These are phyloP conservation scores for Silybum marianum DNA, from an alignment of 129 eudicot genomes.

Conservation along the genomic window DNA sequence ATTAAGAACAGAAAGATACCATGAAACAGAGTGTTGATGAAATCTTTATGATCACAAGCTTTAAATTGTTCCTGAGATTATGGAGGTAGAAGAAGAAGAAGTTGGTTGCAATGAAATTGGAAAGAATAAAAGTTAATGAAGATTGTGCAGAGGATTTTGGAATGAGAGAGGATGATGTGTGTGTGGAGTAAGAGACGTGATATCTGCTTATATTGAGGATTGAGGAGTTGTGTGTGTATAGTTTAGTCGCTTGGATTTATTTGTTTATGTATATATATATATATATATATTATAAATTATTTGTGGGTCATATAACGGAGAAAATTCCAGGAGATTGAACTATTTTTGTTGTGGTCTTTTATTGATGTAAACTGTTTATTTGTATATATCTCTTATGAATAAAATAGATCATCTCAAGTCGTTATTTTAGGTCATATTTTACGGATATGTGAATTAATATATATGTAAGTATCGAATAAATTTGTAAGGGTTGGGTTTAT, in stretches of 20 bases:
- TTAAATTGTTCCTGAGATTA: slow-evolving; percentile 23
- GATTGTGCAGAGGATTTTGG: slow-evolving; percentile 1
- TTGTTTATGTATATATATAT: not conserved
- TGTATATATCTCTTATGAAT: not conserved
- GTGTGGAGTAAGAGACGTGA: slow-evolving; percentile 35
- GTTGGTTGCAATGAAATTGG: slow-evolving; percentile 17
- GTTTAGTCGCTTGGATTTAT: slow-evolving; percentile 15
- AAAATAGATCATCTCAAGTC: not conserved
- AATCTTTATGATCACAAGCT: slow-evolving; percentile 27
- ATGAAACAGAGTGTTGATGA: slow-evolving; percentile 22
- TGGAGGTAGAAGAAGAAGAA: slow-evolving; percentile 15
- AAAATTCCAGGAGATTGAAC: not conserved
- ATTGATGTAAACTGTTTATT: not conserved
- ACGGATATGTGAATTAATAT: too few species aligned
- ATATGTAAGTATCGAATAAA: too few species aligned
- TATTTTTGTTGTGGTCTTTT: not conserved
- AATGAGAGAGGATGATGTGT: slow-evolving; percentile 25
- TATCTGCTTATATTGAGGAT: slow-evolving; percentile 33
- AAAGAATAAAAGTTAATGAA: not conserved
- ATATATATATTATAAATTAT: not conserved
- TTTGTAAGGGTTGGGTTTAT: too few species aligned
- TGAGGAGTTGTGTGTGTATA: slow-evolving; percentile 10
- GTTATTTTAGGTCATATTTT: not conserved
- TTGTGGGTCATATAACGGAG: not conserved
- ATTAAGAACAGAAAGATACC: slow-evolving; percentile 25